Evolutionary conservation across 2,329 filamentous ascomycete genomes (phyloP).

Genomic region (Trichoderma hamatum): DNA sequence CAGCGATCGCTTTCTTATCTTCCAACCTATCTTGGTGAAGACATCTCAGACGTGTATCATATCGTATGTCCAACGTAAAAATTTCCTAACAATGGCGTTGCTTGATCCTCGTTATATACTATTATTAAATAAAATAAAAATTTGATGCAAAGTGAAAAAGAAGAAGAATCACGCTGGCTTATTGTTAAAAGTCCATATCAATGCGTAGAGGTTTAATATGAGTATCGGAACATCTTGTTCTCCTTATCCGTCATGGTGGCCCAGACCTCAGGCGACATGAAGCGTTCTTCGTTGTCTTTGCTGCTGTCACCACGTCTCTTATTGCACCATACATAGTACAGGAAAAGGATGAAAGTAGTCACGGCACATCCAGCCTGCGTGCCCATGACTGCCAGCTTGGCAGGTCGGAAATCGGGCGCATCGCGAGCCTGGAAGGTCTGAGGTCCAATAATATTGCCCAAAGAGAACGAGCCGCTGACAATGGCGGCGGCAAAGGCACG

Average conservation of each 20-base stretch:
- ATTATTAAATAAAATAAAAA: not conserved
- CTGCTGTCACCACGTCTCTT: constrained; percentile 40
- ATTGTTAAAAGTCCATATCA: not conserved
- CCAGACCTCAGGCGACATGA: constrained; percentile 49
- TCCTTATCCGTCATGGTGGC: constrained; percentile 58
- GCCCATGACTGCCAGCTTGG: constrained; percentile 58
- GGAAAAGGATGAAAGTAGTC: constrained; percentile 49
- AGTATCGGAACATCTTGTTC: constrained; percentile 60
- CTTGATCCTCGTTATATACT: not conserved
- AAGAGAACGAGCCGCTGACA: constrained; percentile 53
- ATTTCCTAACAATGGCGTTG: not conserved
- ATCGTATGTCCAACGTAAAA: not conserved
- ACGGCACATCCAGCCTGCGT: constrained; percentile 50
- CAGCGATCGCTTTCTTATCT: not conserved
- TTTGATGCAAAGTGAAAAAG: not conserved
- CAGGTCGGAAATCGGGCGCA: constrained; percentile 55
- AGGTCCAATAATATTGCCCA: constrained; percentile 60
- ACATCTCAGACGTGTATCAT: not conserved
- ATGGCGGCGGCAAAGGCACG: constrained; percentile 54
- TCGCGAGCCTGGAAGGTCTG: constrained; percentile 58
- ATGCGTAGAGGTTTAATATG: constrained; percentile 38
- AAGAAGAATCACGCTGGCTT: not conserved
- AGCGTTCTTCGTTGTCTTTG: constrained; percentile 45
- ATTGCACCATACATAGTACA: constrained; percentile 56
- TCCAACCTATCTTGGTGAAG: not conserved